phyloP scores from a whole-genome alignment of 352 stramenopile species.

The Globisporangium abappressorium region DNA sequence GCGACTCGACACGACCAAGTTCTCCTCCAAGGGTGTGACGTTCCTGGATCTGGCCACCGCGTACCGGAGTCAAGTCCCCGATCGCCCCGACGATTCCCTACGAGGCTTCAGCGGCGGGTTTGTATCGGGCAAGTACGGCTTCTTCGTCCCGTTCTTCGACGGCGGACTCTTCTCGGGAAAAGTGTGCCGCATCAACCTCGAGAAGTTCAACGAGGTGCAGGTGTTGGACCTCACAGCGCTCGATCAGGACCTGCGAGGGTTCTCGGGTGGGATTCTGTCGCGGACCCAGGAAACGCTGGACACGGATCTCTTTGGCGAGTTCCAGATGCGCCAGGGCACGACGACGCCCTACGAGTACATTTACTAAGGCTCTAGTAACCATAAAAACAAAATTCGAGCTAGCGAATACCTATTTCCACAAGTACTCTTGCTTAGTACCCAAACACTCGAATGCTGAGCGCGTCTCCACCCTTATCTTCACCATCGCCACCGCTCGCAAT shows the following conservation, averaged over 20 bases:
- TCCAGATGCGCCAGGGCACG: slow-evolving; percentile 59
- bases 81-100: slow-evolving; percentile 53
- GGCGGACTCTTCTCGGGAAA: slow-evolving; percentile 63
- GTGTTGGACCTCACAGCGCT: slow-evolving; percentile 59
- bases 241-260: slow-evolving; percentile 44
- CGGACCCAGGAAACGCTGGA: slow-evolving; percentile 40
- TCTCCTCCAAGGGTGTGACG: slow-evolving; percentile 39
- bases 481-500: slow-evolving; percentile 7
- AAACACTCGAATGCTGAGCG: slow-evolving; percentile 38
- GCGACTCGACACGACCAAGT: slow-evolving; percentile 69
- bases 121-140: slow-evolving; percentile 76
- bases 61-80: slow-evolving; percentile 62
- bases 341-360: slow-evolving; percentile 65
- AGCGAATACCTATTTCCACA: neutral
- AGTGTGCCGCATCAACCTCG: slow-evolving; percentile 73
- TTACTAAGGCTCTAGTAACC: slow-evolving; percentile 30
- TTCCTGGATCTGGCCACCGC: slow-evolving; percentile 55
- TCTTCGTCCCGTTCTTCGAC: slow-evolving; percentile 79
- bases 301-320: slow-evolving; percentile 58
- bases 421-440: slow-evolving; percentile 24
- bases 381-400: neutral
- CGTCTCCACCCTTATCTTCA: slow-evolving; percentile 4
- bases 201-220: slow-evolving; percentile 80
- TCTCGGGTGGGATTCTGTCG: slow-evolving; percentile 50
- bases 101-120: slow-evolving; percentile 67